phyloP scores from a whole-genome alignment of 2,329 filamentous ascomycete genomes.

The Emmonsiellopsis sp. region DNA sequence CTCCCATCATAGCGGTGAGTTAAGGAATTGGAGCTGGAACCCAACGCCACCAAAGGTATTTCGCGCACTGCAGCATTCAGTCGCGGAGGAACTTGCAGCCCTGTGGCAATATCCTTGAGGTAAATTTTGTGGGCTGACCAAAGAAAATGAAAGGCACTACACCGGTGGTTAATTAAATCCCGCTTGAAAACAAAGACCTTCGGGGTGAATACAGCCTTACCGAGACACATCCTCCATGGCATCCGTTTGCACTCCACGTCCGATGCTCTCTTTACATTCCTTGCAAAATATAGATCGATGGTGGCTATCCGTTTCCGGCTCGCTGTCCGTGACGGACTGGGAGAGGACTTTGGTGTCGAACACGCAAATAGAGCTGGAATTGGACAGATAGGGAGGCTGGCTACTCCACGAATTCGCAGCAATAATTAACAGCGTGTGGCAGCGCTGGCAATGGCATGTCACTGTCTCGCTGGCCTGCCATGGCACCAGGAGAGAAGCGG shows the following conservation, averaged over 20 bases:
- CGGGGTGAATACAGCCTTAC: neutral
- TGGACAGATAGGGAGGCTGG: neutral
- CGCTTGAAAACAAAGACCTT: neutral
- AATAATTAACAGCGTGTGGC: neutral
- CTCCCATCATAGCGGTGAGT: neutral
- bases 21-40: neutral
- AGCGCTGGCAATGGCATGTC: neutral
- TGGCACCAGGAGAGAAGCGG: constrained; percentile 1
- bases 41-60: neutral
- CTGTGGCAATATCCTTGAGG: neutral
- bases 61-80: neutral
- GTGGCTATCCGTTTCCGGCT: neutral
- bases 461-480: neutral
- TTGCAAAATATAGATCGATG: neutral
- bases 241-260: neutral
- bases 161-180: neutral
- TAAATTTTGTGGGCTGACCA: neutral
- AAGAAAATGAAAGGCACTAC: neutral
- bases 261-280: neutral
- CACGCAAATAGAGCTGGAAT: neutral
- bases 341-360: neutral
- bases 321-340: neutral
- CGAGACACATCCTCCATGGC: neutral
- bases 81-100: neutral
- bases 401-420: neutral